Conservation (phyloP, 2,329 filamentous ascomycete species). For the Sclerotinia sclerotiorum region DNA sequence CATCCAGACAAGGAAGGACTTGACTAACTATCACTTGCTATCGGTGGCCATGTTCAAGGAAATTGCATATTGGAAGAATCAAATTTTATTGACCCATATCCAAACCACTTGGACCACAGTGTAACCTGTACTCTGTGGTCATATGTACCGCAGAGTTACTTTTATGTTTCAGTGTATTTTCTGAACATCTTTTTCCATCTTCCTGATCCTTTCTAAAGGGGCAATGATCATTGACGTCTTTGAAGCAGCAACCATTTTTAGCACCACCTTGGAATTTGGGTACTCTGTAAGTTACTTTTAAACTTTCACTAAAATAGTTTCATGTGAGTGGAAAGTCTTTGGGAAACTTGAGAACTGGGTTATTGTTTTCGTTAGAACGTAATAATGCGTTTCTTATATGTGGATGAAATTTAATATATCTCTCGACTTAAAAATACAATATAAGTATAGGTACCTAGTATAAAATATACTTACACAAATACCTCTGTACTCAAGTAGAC, state of each 20-base stretch:
- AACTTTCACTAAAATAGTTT: not conserved
- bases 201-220: not conserved
- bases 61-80: constrained; percentile 15
- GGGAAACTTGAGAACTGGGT: too few species aligned
- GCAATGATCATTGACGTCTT: not conserved
- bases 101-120: not conserved
- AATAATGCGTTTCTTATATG: too few species aligned
- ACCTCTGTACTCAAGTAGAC: too few species aligned
- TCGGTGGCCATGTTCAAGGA: constrained; percentile 6
- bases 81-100: constrained; percentile 17
- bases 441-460: too few species aligned
- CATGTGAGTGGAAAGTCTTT: not conserved
- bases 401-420: too few species aligned
- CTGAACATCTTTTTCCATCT: too few species aligned
- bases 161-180: constrained; percentile 16
- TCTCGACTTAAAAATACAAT: too few species aligned
- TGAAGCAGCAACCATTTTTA: not conserved
- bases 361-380: too few species aligned
- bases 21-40: not conserved
- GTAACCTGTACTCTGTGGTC: not conserved
- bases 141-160: not conserved
- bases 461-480: too few species aligned
- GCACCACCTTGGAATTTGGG: not conserved
- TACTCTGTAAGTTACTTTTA: not conserved
- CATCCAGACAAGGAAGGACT: not conserved